Conservation (phyloP, 1,139 yeast species). For the Zygosaccharomyces pseudobailii region DNA sequence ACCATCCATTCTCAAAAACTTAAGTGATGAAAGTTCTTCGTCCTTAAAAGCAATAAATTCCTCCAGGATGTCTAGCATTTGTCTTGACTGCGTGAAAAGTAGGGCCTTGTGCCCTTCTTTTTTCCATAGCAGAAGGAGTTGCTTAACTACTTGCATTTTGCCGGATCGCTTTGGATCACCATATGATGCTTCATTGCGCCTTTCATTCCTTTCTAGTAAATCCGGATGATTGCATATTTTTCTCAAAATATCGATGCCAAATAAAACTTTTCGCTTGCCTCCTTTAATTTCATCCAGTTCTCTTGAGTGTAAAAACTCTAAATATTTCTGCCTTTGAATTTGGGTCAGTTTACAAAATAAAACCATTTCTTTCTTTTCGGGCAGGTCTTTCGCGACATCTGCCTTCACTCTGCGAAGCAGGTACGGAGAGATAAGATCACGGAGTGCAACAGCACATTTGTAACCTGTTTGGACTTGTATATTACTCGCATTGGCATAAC, state of each 20-base stretch:
- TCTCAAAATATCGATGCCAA: slow-evolving; percentile 84
- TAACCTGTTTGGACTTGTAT: slow-evolving; percentile 95
- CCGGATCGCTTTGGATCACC: slow-evolving; percentile 78
- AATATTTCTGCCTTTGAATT: slow-evolving; percentile 68
- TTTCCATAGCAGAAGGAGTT: slow-evolving; percentile 72
- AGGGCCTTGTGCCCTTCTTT: slow-evolving; percentile 72
- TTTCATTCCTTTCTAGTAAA: slow-evolving; percentile 54
- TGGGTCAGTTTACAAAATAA: slow-evolving; percentile 81
- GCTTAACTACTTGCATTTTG: slow-evolving; percentile 82
- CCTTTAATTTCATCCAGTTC: slow-evolving; percentile 67
- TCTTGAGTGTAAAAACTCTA: slow-evolving; percentile 67
- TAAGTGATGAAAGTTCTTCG: slow-evolving; percentile 40
- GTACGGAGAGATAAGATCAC: slow-evolving; percentile 88
- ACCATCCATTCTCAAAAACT: slow-evolving; percentile 89
- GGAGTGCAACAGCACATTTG: slow-evolving; percentile 86
- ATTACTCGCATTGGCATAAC: slow-evolving; percentile 95
- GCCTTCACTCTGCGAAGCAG: slow-evolving; percentile 78
- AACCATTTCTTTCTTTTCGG: slow-evolving; percentile 91
- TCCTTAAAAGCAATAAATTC: slow-evolving; percentile 49
- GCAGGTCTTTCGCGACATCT: slow-evolving; percentile 96
- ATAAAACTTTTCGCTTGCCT: slow-evolving; percentile 77
- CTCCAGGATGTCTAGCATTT: slow-evolving; percentile 87
- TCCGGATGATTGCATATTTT: slow-evolving; percentile 97
- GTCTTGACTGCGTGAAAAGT: slow-evolving; percentile 85
- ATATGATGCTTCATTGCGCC: slow-evolving; percentile 43